Conservation (phyloP, 1,284 basidiomycete genomes). For the Tilletiopsis washingtonensis region DNA sequence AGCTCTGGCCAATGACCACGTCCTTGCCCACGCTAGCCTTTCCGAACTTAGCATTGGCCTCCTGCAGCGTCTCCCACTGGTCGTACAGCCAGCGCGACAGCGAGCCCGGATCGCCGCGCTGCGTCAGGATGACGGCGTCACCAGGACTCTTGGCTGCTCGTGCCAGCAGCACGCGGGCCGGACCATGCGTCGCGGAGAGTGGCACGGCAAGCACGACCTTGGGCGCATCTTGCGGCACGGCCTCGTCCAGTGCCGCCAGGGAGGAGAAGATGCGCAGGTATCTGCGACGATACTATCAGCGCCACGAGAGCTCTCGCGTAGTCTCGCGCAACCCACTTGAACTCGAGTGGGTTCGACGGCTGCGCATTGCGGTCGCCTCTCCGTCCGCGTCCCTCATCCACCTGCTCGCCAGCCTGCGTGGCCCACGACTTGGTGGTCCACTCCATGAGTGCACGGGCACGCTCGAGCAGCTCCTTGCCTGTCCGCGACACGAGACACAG, state of each 20-base stretch:
- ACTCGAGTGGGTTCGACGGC: too few species aligned
- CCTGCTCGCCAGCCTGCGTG: conserved; percentile 16
- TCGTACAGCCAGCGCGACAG: conserved; percentile 72
- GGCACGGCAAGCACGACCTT: conserved; percentile 92
- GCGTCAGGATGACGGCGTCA: conserved; percentile 32
- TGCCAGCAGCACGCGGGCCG: conserved; percentile 74
- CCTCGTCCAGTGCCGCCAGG: conserved; percentile 68
- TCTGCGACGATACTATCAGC: conserved; percentile 49
- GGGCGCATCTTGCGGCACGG: conserved; percentile 63
- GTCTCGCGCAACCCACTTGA: not conserved
- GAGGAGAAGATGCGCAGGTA: conserved; percentile 82
- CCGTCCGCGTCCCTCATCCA: conserved; percentile 7
- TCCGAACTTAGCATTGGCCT: conserved; percentile 69
- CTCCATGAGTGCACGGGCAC: conserved; percentile 94
- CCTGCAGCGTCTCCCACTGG: conserved; percentile 73
- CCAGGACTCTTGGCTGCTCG: conserved; percentile 70
- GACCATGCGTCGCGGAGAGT: conserved; percentile 82
- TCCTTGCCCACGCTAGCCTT: conserved; percentile 77
- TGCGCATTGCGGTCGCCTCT: too few species aligned
- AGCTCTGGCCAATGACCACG: conserved; percentile 57
- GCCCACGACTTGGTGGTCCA: conserved; percentile 90
- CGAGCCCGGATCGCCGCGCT: conserved; percentile 64
- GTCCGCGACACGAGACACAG: conserved; percentile 86
- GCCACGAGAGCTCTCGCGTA: not conserved
- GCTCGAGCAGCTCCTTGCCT: conserved; percentile 85